These are phyloP conservation scores for Ceratorhiza oryzae-sativae DNA, from an alignment of 1,284 basidiomycete genomes.

Conservation along the genomic window DNA sequence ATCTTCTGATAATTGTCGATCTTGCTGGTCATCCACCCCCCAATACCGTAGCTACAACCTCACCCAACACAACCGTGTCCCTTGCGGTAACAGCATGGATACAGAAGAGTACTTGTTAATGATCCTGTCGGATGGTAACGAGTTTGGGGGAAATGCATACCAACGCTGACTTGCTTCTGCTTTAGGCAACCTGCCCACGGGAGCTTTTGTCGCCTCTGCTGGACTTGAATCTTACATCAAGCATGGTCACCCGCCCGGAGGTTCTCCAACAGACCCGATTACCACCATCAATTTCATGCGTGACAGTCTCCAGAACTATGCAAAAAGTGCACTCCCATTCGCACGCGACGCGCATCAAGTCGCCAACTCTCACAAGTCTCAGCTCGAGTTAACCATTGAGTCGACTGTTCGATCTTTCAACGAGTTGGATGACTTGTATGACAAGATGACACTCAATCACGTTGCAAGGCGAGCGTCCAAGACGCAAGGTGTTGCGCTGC, in stretches of 20 bases:
- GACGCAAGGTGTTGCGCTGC: slow-evolving; percentile 90
- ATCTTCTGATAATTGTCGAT: background rate
- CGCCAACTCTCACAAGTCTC: slow-evolving; percentile 44
- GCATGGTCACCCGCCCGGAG: slow-evolving; percentile 65
- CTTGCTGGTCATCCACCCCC: too few species aligned
- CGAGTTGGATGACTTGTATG: slow-evolving; percentile 78
- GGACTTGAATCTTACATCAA: slow-evolving; percentile 90
- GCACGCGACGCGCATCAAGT: slow-evolving; percentile 57
- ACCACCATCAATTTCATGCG: slow-evolving; percentile 67
- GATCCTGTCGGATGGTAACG: slow-evolving; percentile 68
- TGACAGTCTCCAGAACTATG: slow-evolving; percentile 77
- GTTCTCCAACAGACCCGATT: slow-evolving; percentile 50
- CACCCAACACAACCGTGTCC: background rate
- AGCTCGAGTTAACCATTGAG: slow-evolving; percentile 9
- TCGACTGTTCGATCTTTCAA: slow-evolving; percentile 55
- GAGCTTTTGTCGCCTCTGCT: slow-evolving; percentile 90
- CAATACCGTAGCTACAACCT: too few species aligned
- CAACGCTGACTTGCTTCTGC: background rate
- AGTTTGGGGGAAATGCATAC: background rate
- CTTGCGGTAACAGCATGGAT: slow-evolving; percentile 21
- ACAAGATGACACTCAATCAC: slow-evolving; percentile 88
- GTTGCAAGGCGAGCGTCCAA: slow-evolving; percentile 86
- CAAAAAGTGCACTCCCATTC: slow-evolving; percentile 76
- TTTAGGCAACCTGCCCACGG: slow-evolving; percentile 77
- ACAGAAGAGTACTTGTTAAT: slow-evolving; percentile 65